Conservation (phyloP, 768 basidiomycete species). For the Mycena kentingensis region DNA sequence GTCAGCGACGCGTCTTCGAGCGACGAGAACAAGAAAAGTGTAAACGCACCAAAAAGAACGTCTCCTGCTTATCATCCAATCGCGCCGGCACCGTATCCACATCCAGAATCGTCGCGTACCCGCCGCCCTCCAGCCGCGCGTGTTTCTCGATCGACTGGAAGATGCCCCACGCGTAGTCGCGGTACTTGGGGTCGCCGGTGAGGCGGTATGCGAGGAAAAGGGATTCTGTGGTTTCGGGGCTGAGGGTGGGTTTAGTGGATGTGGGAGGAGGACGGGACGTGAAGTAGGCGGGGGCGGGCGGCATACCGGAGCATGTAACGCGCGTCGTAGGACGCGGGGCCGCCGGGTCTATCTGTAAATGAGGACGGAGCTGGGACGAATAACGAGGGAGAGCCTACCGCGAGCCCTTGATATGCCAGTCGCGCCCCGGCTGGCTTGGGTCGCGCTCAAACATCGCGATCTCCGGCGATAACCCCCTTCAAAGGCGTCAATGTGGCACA, state of each 20-base stretch:
- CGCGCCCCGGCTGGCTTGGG: slow-evolving; percentile 35
- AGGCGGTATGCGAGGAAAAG: slow-evolving; percentile 74
- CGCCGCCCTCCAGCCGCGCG: slow-evolving; percentile 59
- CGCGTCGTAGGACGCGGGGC: slow-evolving; percentile 24
- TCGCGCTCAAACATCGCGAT: slow-evolving; percentile 64
- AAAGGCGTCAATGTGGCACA: not conserved
- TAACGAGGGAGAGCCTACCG: slow-evolving; percentile 31
- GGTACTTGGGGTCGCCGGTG: slow-evolving; percentile 66
- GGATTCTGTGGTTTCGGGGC: slow-evolving; percentile 79
- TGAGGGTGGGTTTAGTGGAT: too few species aligned
- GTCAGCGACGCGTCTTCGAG: not conserved
- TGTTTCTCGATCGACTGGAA: slow-evolving; percentile 72
- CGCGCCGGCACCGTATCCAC: slow-evolving; percentile 62
- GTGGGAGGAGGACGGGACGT: too few species aligned
- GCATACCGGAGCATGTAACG: slow-evolving; percentile 28
- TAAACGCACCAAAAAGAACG: slow-evolving; percentile 49
- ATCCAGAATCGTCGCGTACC: slow-evolving; percentile 66
- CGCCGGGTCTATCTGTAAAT: slow-evolving; percentile 17
- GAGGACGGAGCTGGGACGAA: too few species aligned
- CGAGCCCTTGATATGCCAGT: slow-evolving; percentile 75
- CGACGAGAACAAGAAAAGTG: not conserved
- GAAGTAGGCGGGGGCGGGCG: too few species aligned
- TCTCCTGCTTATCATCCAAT: slow-evolving; percentile 67
- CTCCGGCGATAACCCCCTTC: slow-evolving; percentile 66
- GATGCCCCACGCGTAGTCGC: slow-evolving; percentile 70